These are phyloP conservation scores for Jimgerdemannia lactiflua DNA, from an alignment of 192 early-diverging fungal species.

Conservation along the genomic window DNA sequence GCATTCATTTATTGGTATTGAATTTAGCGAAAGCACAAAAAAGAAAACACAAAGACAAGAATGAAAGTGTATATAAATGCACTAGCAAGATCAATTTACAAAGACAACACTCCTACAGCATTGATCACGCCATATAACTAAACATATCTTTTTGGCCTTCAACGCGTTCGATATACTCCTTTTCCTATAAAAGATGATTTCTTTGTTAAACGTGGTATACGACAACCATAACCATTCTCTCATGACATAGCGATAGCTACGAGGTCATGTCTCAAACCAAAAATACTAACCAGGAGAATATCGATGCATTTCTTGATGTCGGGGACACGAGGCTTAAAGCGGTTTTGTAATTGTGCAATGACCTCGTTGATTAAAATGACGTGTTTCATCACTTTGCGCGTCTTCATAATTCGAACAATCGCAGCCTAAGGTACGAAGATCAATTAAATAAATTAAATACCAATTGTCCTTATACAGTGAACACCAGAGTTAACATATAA, in stretches of 20 bases:
- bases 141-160: constrained; percentile 74
- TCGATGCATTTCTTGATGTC: constrained; percentile 99
- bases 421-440: constrained; percentile 59
- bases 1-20: no score
- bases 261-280: neutral
- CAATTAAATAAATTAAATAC: constrained; percentile 4
- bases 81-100: no score
- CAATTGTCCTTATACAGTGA: neutral
- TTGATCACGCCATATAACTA: constrained; percentile 71
- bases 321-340: constrained; percentile 86
- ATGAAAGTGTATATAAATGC: no score
- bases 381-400: constrained; percentile 88
- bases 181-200: constrained; percentile 71
- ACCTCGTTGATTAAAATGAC: constrained; percentile 84
- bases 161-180: constrained; percentile 90
- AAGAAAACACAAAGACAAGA: no score
- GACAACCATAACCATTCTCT: constrained; percentile 3
- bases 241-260: neutral
- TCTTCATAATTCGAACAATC: constrained; percentile 99
- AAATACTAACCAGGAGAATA: constrained; percentile 84
- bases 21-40: no score
- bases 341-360: constrained; percentile 78
- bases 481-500: neutral
- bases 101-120: no score
- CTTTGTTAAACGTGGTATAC: neutral